Evolutionary conservation across 768 basidiomycete species (phyloP).

Genomic region (Boletus sp.): DNA sequence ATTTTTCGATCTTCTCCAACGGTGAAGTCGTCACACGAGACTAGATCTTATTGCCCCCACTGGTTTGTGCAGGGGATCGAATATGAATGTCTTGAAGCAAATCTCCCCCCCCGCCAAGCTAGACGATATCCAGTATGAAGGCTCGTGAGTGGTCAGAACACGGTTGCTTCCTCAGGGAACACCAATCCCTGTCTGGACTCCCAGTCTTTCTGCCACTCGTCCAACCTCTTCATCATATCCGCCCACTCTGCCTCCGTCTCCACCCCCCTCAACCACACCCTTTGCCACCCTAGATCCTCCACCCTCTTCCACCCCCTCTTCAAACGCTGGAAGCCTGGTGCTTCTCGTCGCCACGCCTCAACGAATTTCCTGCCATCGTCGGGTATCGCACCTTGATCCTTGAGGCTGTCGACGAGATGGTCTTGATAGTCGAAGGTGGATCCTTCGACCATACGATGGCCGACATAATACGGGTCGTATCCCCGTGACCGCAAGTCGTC

Average conservation of each 20-base stretch:
- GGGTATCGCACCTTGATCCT: constrained; percentile 33
- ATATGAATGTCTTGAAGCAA: too few relatives aligned
- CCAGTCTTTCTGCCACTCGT: constrained; percentile 52
- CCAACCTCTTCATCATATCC: constrained; percentile 43
- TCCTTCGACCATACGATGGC: constrained; percentile 41
- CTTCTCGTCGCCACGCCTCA: constrained; percentile 46
- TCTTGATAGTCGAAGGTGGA: constrained; percentile 42
- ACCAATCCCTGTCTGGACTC: constrained; percentile 32
- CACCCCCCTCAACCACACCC: constrained; percentile 46
- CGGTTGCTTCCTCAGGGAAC: constrained; percentile 3
- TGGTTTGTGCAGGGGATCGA: too few relatives aligned
- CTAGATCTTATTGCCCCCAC: too few relatives aligned
- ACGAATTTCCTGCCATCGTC: constrained; percentile 44
- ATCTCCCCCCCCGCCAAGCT: too few relatives aligned
- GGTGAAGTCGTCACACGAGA: too few relatives aligned
- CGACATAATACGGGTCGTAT: constrained; percentile 46
- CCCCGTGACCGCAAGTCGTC: constrained; percentile 38
- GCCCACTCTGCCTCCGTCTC: constrained; percentile 52
- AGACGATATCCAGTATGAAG: neutral
- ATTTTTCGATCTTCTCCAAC: too few relatives aligned
- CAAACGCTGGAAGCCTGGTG: constrained; percentile 31
- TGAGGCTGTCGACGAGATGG: constrained; percentile 17
- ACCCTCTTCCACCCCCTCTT: constrained; percentile 45
- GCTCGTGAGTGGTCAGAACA: constrained; percentile 3
- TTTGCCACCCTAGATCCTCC: constrained; percentile 37